Evolutionary conservation across 441 rosid genomes (phyloP).

Genomic region (Croton laevigatus): DNA sequence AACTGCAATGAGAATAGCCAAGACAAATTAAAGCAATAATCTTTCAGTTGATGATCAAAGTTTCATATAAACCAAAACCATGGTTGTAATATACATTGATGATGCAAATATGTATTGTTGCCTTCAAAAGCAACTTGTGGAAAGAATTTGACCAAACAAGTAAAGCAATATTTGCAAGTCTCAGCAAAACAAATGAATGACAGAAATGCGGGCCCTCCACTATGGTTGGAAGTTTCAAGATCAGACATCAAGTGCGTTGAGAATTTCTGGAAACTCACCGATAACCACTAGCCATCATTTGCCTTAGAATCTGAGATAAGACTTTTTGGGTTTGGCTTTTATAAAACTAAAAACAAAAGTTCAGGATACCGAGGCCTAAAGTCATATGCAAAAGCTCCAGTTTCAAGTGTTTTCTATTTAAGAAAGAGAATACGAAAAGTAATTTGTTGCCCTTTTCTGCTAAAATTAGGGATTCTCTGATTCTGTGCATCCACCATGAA

Average conservation of each 20-base stretch:
- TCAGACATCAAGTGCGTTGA: background rate
- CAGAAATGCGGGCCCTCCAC: background rate
- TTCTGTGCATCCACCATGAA: background rate
- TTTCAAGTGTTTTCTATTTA: background rate
- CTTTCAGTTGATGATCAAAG: constrained; percentile 6
- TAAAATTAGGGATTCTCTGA: background rate
- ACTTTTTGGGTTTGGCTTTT: background rate
- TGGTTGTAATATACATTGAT: background rate
- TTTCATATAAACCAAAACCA: background rate
- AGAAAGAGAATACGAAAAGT: background rate
- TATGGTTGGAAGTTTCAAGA: background rate
- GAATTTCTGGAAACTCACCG: background rate
- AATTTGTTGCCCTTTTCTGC: background rate
- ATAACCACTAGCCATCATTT: background rate
- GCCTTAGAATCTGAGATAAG: background rate
- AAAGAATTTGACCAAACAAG: constrained; percentile 3
- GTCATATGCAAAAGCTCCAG: background rate
- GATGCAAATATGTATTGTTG: background rate
- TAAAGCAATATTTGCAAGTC: background rate
- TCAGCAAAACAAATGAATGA: background rate
- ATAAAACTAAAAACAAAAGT: background rate
- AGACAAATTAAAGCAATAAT: background rate
- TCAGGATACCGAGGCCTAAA: background rate
- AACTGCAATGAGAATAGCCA: constrained; percentile 6
- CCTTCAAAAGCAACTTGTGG: constrained; percentile 5